These are phyloP conservation scores for Amauroascus verrucosus DNA, from an alignment of 2,329 filamentous ascomycete species.

Conservation along the genomic window DNA sequence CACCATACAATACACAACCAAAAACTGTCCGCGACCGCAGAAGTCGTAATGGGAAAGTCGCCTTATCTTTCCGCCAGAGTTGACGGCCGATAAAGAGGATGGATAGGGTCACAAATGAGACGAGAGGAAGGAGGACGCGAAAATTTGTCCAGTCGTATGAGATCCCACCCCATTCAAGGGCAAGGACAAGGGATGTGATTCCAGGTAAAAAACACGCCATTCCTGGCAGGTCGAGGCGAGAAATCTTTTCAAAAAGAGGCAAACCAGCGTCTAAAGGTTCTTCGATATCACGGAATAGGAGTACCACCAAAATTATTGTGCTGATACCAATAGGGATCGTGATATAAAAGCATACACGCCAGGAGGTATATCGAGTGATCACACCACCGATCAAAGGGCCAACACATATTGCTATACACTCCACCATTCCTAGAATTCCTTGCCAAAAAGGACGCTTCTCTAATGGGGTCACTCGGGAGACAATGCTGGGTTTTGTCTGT, in stretches of 20 bases:
- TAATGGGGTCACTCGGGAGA: constrained; percentile 16
- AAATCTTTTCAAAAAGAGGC: constrained; percentile 21
- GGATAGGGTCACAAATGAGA: constrained; percentile 25
- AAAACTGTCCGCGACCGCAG: constrained; percentile 22
- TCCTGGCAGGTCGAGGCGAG: constrained; percentile 26
- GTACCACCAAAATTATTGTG: constrained; percentile 16
- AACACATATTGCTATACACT: constrained; percentile 13
- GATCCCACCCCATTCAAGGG: constrained; percentile 29
- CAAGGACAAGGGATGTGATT: constrained; percentile 23
- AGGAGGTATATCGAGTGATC: constrained; percentile 26
- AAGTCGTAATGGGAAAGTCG: constrained; percentile 27
- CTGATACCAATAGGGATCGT: constrained; percentile 26
- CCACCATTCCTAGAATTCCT: constrained; percentile 21
- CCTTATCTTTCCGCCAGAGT: constrained; percentile 22
- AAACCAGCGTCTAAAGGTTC: constrained; percentile 7
- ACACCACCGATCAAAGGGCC: constrained; percentile 24
- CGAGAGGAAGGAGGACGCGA: constrained; percentile 27
- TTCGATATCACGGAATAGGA: constrained; percentile 16
- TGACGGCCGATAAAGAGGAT: constrained; percentile 26
- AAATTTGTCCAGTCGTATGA: constrained; percentile 28
- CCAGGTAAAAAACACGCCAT: constrained; percentile 26
- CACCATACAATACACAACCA: constrained; percentile 18
- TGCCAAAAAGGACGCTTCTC: constrained; percentile 22
- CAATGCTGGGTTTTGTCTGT: neutral
- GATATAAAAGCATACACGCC: constrained; percentile 33